Evolutionary conservation across 2,329 filamentous ascomycete genomes (phyloP).

Genomic region (Esteya vermicola): DNA sequence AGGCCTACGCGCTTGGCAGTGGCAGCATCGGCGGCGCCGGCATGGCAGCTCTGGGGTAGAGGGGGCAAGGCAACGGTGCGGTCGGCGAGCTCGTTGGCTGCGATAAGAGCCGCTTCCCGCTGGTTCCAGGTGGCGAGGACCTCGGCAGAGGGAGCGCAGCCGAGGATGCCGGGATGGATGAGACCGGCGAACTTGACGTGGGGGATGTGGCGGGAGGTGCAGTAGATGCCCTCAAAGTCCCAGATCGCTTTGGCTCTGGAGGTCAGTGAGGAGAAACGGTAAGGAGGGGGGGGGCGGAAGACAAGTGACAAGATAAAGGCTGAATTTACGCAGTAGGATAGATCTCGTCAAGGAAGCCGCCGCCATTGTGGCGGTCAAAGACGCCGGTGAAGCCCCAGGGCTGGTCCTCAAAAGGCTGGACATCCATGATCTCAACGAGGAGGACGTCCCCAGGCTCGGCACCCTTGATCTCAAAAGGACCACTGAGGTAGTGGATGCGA

Average conservation of each 20-base stretch:
- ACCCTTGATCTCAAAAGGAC: slow-evolving; percentile 74
- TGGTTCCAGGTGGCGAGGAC: slow-evolving; percentile 72
- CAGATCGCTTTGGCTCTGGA: slow-evolving; percentile 39
- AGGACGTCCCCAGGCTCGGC: slow-evolving; percentile 77
- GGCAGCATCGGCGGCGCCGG: slow-evolving; percentile 45
- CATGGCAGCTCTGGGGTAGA: slow-evolving; percentile 55
- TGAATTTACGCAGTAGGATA: slow-evolving; percentile 66
- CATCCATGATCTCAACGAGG: slow-evolving; percentile 81
- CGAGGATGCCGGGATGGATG: slow-evolving; percentile 84
- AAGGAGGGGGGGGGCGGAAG: not conserved
- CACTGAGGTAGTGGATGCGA: slow-evolving; percentile 73
- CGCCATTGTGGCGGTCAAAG: slow-evolving; percentile 69
- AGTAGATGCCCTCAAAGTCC: slow-evolving; percentile 49
- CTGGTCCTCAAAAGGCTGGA: slow-evolving; percentile 72
- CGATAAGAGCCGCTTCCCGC: slow-evolving; percentile 68
- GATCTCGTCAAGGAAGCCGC: slow-evolving; percentile 75
- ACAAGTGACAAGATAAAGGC: not conserved
- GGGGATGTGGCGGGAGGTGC: slow-evolving; percentile 73
- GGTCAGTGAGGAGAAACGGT: not conserved
- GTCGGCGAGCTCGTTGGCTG: slow-evolving; percentile 43
- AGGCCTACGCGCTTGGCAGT: slow-evolving; percentile 53
- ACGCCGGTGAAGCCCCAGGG: slow-evolving; percentile 86
- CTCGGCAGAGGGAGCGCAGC: slow-evolving; percentile 70
- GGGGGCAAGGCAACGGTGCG: slow-evolving; percentile 69
- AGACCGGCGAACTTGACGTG: slow-evolving; percentile 78